A percentile compares a stretch with the other conserved stretches of the same genome.
These are phyloP conservation scores for Aspergillus amoenus DNA, from an alignment of 2,329 filamentous ascomycete genomes.

Conservation along the genomic window DNA sequence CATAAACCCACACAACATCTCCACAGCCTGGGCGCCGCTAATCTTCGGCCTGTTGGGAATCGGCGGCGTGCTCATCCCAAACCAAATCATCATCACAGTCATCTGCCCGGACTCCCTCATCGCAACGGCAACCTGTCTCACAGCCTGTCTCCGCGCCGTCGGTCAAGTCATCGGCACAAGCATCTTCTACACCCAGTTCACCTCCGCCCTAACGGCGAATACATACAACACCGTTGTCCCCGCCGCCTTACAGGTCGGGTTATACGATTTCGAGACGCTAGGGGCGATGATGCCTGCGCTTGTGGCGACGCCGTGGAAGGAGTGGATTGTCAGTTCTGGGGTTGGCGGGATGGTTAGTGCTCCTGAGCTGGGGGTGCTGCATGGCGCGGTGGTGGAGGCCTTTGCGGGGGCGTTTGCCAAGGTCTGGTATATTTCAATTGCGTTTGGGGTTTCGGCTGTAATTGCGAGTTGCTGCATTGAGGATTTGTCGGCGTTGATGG, in stretches of 20 bases:
- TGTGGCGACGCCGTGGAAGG: neutral
- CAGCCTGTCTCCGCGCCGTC: conserved; percentile 2
- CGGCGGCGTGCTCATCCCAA: conserved; percentile 3
- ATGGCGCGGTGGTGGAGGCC: neutral
- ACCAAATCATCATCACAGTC: conserved; percentile 6
- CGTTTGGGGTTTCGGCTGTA: conserved; percentile 3
- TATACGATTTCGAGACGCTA: neutral
- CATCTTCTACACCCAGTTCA: conserved; percentile 8
- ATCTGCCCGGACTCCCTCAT: conserved; percentile 2
- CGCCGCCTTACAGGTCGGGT: neutral
- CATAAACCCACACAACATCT: neutral
- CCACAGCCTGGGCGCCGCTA: neutral
- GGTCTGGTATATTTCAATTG: conserved; percentile 6
- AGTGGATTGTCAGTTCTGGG: neutral
- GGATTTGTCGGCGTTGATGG: conserved; percentile 1
- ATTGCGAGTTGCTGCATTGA: conserved; percentile 1
- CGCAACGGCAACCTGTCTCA: conserved; percentile 5
- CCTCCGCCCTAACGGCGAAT: neutral
- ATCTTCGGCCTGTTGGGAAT: conserved; percentile 3
- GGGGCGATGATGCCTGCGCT: neutral
- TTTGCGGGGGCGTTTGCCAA: neutral
- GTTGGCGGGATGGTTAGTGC: neutral
- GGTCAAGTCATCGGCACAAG: conserved; percentile 7
- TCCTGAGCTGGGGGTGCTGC: neutral
- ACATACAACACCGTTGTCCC: neutral